phyloP scores from a whole-genome alignment of 2,329 filamentous ascomycete species.

The Penicillium vulpinum region DNA sequence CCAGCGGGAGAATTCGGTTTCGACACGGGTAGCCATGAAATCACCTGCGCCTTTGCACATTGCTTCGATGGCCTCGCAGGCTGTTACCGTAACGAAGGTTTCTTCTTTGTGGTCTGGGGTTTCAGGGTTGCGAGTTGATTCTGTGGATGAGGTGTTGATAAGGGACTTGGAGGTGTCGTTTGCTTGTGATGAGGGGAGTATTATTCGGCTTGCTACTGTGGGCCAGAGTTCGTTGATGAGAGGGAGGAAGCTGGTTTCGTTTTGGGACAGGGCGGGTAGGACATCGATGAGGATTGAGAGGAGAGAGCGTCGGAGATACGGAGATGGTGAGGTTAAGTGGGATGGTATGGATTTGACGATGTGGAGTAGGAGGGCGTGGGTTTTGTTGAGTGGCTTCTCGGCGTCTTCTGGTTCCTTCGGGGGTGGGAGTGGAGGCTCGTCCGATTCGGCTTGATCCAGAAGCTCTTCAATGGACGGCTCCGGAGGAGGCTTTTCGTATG shows the following conservation, averaged over 20 bases:
- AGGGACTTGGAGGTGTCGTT: conserved; percentile 48
- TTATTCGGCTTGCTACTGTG: conserved; percentile 56
- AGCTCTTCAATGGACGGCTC: conserved; percentile 36
- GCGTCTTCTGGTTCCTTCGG: conserved; percentile 53
- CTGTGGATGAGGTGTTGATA: conserved; percentile 13
- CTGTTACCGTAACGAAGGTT: conserved; percentile 61
- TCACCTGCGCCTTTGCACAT: conserved; percentile 74
- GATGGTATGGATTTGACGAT: conserved; percentile 85
- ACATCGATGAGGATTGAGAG: conserved; percentile 74
- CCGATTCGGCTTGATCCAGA: conserved; percentile 35
- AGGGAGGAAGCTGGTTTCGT: conserved; percentile 83
- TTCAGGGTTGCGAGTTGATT: conserved; percentile 56
- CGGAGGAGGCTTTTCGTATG: conserved; percentile 24
- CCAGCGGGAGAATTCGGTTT: conserved; percentile 61
- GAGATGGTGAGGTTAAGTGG: conserved; percentile 82
- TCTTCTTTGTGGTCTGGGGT: conserved; percentile 38
- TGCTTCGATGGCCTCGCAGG: conserved; percentile 66
- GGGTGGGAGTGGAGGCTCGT: conserved; percentile 35
- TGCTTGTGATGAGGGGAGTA: conserved; percentile 53
- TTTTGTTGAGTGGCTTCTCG: conserved; percentile 68
- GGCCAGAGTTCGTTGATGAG: conserved; percentile 91
- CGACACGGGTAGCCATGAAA: conserved; percentile 75
- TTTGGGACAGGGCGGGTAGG: conserved; percentile 67
- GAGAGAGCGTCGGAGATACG: conserved; percentile 74
- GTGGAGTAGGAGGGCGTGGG: conserved; percentile 76